Evolutionary conservation across 345 rosid genomes (phyloP).

Genomic region (Carallia pectinifolia): DNA sequence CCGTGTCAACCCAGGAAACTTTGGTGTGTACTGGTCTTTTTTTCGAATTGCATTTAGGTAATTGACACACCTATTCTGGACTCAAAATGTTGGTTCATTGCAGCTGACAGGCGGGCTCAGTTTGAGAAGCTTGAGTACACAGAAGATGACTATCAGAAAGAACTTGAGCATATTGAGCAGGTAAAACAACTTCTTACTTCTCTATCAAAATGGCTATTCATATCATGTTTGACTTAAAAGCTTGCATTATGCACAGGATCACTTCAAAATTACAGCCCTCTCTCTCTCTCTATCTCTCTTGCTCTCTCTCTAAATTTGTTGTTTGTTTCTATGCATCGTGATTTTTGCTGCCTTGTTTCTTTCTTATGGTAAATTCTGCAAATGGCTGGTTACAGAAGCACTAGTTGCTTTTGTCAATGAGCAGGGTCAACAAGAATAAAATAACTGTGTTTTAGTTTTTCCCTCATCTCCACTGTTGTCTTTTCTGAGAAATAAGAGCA

Average conservation of each 20-base stretch:
- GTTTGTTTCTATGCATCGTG: not conserved
- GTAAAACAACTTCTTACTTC: constrained; percentile 28
- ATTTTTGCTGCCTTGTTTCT: not conserved
- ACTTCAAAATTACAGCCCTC: no score
- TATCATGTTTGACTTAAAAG: not conserved
- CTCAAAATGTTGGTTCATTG: constrained; percentile 27
- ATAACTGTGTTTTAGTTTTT: no score
- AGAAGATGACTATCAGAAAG: constrained; percentile 91
- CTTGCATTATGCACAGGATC: not conserved
- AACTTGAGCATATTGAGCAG: constrained; percentile 92
- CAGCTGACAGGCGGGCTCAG: constrained; percentile 96
- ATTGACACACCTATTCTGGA: constrained; percentile 13
- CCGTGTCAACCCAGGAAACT: constrained; percentile 97
- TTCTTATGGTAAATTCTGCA: no score
- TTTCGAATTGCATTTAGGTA: constrained; percentile 14
- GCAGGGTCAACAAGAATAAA: no score
- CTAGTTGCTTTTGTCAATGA: no score
- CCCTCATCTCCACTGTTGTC: no score
- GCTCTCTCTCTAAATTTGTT: no score
- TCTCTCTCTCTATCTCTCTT: no score
- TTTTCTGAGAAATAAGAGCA: no score
- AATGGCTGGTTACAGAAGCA: no score
- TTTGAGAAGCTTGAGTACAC: constrained; percentile 88
- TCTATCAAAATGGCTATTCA: not conserved
- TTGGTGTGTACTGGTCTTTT: constrained; percentile 47